Conservation (phyloP, 2,329 filamentous ascomycete species). For the Trichoderma breve region DNA sequence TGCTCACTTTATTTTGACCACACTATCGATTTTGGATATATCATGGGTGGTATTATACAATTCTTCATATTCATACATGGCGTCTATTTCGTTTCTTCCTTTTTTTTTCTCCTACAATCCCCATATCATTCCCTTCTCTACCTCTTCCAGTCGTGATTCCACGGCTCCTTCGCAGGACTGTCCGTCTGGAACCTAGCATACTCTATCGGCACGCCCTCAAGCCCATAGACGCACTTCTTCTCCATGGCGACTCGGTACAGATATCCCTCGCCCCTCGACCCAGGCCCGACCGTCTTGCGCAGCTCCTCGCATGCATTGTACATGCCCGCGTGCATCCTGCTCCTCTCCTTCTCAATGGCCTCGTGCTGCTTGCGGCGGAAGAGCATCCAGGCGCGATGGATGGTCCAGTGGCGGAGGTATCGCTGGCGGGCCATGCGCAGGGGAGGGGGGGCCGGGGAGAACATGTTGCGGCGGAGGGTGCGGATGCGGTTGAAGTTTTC, state of each 20-base stretch:
- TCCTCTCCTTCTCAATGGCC: constrained; percentile 65
- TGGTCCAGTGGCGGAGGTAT: constrained; percentile 94
- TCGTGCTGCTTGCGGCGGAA: constrained; percentile 68
- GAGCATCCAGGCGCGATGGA: constrained; percentile 92
- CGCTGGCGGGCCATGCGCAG: constrained; percentile 87
- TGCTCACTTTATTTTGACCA: background rate
- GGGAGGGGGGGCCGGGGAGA: constrained; percentile 58
- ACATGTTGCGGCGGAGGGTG: constrained; percentile 48
- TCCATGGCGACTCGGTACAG: constrained; percentile 86
- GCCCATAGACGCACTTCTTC: constrained; percentile 79
- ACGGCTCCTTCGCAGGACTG: constrained; percentile 72
- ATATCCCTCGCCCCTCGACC: constrained; percentile 60
- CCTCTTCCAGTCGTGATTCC: constrained; percentile 91
- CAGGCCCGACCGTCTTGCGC: constrained; percentile 57
- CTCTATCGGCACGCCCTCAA: constrained; percentile 80
- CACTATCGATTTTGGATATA: background rate
- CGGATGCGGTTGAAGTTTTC: constrained; percentile 44
- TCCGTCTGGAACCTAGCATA: constrained; percentile 85
- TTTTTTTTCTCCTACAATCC: background rate
- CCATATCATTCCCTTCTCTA: constrained; percentile 34
- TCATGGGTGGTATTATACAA: constrained; percentile 16
- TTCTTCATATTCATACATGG: constrained; percentile 17
- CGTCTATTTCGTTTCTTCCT: constrained; percentile 1
- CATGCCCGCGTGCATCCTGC: constrained; percentile 81
- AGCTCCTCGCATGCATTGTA: constrained; percentile 81